Evolutionary conservation across 345 rosid species (phyloP).

Genomic region (Eutrema heterophyllum): DNA sequence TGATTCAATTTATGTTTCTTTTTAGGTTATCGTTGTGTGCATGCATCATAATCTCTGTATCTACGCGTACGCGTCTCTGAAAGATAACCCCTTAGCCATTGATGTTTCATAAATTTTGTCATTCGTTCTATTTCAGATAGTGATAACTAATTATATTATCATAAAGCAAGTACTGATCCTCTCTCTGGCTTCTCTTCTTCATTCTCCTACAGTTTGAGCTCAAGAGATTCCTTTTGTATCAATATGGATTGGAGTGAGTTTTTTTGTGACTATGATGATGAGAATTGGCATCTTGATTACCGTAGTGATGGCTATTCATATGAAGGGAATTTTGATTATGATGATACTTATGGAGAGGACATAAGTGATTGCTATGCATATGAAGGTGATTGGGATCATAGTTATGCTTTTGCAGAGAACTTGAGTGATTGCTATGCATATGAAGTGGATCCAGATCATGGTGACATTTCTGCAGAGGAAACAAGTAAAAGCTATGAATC

Average conservation of each 20-base stretch:
- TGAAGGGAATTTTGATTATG: background rate
- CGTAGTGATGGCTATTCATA: background rate
- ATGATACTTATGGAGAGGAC: background rate
- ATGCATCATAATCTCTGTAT: background rate
- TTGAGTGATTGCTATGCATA: background rate
- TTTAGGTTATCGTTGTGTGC: background rate
- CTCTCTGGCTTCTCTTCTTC: background rate
- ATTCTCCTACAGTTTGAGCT: background rate
- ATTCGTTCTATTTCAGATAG: background rate
- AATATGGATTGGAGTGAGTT: slow-evolving; percentile 6
- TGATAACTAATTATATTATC: background rate
- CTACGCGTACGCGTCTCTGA: background rate
- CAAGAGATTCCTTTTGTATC: background rate
- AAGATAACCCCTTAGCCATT: background rate
- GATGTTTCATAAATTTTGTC: background rate
- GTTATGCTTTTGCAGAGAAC: background rate
- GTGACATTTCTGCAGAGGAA: background rate
- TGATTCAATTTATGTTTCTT: background rate
- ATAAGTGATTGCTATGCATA: background rate
- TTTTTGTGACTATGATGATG: background rate
- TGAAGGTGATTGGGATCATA: background rate
- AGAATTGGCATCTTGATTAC: background rate
- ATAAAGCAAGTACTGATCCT: background rate
- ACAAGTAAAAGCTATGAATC: background rate
- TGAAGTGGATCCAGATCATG: background rate